Base-by-base conservation (phyloP, 208 protist species). In the Trypanosoma platydactyli region DNA sequence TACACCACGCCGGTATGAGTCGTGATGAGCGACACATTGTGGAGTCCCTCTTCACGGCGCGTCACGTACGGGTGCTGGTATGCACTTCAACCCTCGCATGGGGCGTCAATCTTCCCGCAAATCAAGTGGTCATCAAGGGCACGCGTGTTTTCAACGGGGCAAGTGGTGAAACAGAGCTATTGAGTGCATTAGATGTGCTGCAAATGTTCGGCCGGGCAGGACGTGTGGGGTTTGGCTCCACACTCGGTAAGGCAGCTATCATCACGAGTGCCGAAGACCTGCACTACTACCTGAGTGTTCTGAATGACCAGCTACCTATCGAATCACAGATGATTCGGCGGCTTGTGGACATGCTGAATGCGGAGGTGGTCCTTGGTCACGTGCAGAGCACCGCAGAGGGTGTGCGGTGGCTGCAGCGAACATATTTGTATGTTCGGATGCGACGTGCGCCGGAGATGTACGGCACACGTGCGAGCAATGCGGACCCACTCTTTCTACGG, bases 121-220 rank as follows among this genome's bases (percentile, higher is more conserved):
- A 99, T 77, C 97, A 93, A 12, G 99, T 99, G 20, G 99, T 99
- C 64, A 99, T 99, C 71, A 99, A 99, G 75, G 99, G 99, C n/a
- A 99, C 99, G 1, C 97, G 98, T 67, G 83, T 99, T n/a, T 99
- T 99, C 78, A 97, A 85, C 64, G 96, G 98, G 15, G 92, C 99
- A 42, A 95, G 92, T 54, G 98, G 98, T 2, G 65, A 81, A 51
- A 99, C 94, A 72, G 85, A 94, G 40, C 95, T 99, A 65, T 80
- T 99, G 1, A 95, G 81, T 27, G 83, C 94, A 35, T 68, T 99
- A 33, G 99, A 99, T 77, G 93, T 99, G 18, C 92, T 99, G 66
- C 99, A 99, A 83, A 99, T 99, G 98, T 92, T 99, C 24, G 98
- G 99, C 30, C 91, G 99, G 70, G 99, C 98, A 0, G 99, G 99